phyloP scores from a whole-genome alignment of 305 asterid species.

The Ajuga reptans region DNA sequence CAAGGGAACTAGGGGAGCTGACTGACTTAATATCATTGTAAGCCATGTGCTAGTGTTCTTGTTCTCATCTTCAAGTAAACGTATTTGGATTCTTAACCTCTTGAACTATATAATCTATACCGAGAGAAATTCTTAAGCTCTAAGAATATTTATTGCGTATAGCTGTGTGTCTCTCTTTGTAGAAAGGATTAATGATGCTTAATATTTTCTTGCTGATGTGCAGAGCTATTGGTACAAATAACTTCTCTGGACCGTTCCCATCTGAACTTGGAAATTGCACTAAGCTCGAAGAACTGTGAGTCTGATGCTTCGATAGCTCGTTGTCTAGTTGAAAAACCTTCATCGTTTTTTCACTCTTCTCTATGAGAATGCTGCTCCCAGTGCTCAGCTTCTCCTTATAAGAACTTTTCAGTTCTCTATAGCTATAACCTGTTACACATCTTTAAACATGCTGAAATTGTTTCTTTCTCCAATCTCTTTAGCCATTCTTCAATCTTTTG shows the following conservation, averaged over 20 bases:
- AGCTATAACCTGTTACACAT: not conserved
- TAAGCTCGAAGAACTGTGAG: slow-evolving; percentile 51
- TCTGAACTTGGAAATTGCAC: slow-evolving; percentile 54
- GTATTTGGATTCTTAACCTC: not conserved
- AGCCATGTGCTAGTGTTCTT: not conserved
- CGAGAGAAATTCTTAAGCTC: not conserved
- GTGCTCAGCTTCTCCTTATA: not conserved
- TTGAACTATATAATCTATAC: not conserved
- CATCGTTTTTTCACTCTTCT: not conserved
- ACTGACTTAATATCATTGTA: slow-evolving; percentile 48
- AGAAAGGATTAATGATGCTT: not conserved
- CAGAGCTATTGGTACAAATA: slow-evolving; percentile 50
- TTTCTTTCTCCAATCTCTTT: not conserved
- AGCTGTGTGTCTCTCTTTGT: not conserved
- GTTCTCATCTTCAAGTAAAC: not conserved
- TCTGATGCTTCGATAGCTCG: not conserved
- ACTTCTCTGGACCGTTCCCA: slow-evolving; percentile 69
- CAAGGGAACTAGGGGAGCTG: slow-evolving; percentile 51
- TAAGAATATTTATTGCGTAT: not conserved
- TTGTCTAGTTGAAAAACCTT: not conserved
- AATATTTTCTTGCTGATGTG: slow-evolving; percentile 10
- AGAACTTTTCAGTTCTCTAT: not conserved
- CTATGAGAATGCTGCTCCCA: not conserved
- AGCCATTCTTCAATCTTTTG: not conserved
- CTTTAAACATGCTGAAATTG: not conserved